A percentile compares a stretch with the other conserved stretches of the same genome.
phyloP scores from a whole-genome alignment of 352 stramenopile species.

The Globisporangium solare region DNA sequence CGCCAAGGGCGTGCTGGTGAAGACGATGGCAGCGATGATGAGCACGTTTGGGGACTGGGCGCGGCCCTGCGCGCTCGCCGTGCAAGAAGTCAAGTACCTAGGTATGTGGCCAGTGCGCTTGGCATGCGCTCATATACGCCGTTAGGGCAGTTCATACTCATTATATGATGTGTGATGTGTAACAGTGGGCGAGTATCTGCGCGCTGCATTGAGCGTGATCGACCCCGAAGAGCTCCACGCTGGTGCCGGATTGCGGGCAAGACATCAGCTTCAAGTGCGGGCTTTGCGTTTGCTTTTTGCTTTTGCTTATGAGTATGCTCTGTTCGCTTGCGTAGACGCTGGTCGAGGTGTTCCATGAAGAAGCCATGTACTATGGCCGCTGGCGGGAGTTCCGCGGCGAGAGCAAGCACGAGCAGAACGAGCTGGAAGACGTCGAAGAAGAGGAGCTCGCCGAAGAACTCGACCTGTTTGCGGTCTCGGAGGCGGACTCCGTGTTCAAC shows the following conservation, averaged over 20 bases:
- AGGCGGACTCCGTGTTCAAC: conserved; percentile 75
- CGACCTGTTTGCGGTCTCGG: conserved; percentile 78
- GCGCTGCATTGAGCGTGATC: conserved; percentile 28
- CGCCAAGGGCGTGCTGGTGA: conserved; percentile 38
- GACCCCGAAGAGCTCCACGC: conserved; percentile 37
- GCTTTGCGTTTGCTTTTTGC: too few relatives aligned
- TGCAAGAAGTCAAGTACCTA: conserved; percentile 48
- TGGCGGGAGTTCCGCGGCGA: conserved; percentile 80
- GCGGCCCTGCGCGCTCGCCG: conserved; percentile 49
- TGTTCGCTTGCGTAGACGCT: conserved; percentile 36
- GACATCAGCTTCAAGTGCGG: neutral
- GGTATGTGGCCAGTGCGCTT: conserved; percentile 20
- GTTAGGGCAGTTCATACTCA: conserved; percentile 1
- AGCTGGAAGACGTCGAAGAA: conserved; percentile 76
- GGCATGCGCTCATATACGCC: neutral
- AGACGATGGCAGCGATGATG: conserved; percentile 79
- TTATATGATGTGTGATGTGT: neutral
- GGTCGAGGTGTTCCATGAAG: conserved; percentile 70
- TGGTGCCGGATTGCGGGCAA: conserved; percentile 44
- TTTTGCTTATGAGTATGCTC: too few relatives aligned
- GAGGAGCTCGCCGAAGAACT: conserved; percentile 81
- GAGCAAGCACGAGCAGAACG: conserved; percentile 73
- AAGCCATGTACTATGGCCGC: conserved; percentile 80
- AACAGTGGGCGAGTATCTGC: conserved; percentile 54
- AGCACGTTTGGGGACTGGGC: conserved; percentile 73